A percentile compares a stretch with the other conserved stretches of the same genome.
Conservation (phyloP, 2,329 filamentous ascomycete genomes). For the Verticillium alfalfae region DNA sequence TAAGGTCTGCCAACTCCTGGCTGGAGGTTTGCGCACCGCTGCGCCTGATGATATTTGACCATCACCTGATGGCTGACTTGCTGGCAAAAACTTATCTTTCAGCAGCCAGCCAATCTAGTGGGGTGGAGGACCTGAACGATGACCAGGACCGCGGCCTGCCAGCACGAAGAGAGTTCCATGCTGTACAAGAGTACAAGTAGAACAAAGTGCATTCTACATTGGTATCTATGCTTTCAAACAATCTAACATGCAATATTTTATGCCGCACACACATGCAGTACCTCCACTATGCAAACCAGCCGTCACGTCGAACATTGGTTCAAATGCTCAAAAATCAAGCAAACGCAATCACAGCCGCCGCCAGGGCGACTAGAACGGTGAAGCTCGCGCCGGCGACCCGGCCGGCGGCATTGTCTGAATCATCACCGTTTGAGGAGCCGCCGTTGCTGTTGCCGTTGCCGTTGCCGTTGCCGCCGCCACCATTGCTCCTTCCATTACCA, state of each 20-base stretch:
- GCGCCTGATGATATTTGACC: no score
- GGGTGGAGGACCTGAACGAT: no score
- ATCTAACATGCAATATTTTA: neutral
- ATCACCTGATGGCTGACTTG: no score
- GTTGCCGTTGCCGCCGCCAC: neutral
- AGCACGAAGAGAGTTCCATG: no score
- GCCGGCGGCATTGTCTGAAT: constrained; percentile 3
- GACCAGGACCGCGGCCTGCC: no score
- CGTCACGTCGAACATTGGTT: neutral
- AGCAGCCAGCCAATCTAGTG: no score
- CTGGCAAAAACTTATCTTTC: no score
- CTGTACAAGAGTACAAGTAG: no score
- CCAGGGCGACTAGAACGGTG: neutral
- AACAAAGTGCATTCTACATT: neutral
- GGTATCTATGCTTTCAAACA: neutral
- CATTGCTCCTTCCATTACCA: neutral
- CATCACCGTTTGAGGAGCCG: neutral
- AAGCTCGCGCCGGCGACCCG: neutral
- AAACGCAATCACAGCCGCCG: neutral
- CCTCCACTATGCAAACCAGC: neutral
- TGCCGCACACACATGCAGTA: neutral
- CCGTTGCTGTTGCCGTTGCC: neutral
- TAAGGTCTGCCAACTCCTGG: no score
- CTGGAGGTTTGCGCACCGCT: no score
- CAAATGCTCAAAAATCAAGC: neutral